Evolutionary conservation across 1,284 basidiomycete species (phyloP).

Genomic region (Sanghuangporus sanghuang): DNA sequence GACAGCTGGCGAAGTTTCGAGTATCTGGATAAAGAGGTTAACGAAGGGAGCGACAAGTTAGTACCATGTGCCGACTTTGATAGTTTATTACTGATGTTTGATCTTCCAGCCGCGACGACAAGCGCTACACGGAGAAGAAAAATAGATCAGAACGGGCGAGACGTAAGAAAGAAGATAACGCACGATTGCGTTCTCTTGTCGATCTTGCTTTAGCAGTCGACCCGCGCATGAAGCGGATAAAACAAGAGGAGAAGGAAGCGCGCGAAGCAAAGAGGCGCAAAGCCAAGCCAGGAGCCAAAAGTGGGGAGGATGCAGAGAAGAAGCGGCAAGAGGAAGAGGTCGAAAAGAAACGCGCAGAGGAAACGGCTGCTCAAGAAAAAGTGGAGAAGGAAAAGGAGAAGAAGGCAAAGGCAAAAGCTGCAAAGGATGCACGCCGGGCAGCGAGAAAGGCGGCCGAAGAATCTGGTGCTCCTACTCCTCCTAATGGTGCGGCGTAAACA

Average conservation of each 20-base stretch:
- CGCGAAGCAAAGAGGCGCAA: slow-evolving; percentile 89
- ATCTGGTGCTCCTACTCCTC: neutral
- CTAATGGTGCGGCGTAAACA: neutral
- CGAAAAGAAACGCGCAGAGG: slow-evolving; percentile 61
- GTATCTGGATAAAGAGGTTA: slow-evolving; percentile 97
- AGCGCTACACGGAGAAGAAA: slow-evolving; percentile 99
- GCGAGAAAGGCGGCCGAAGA: slow-evolving; percentile 30
- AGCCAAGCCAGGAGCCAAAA: slow-evolving; percentile 38
- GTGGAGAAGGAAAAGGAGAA: slow-evolving; percentile 83
- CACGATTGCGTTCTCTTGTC: slow-evolving; percentile 83
- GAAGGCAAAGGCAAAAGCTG: slow-evolving; percentile 34
- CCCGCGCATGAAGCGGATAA: slow-evolving; percentile 97
- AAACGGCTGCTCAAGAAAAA: slow-evolving; percentile 67
- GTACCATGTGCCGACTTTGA: slow-evolving; percentile 25
- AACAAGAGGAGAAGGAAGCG: slow-evolving; percentile 93
- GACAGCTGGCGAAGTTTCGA: slow-evolving; percentile 98
- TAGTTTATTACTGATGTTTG: neutral
- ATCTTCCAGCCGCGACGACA: slow-evolving; percentile 82
- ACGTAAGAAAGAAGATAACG: slow-evolving; percentile 97
- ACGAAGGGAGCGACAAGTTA: slow-evolving; percentile 93
- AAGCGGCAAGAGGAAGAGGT: slow-evolving; percentile 69
- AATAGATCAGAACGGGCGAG: slow-evolving; percentile 96
- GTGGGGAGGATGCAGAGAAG: slow-evolving; percentile 54
- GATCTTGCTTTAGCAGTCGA: slow-evolving; percentile 85
- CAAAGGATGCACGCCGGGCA: slow-evolving; percentile 78